Conservation (phyloP, 164 flowering plant genomes). For the Aristolochia fimbriata region DNA sequence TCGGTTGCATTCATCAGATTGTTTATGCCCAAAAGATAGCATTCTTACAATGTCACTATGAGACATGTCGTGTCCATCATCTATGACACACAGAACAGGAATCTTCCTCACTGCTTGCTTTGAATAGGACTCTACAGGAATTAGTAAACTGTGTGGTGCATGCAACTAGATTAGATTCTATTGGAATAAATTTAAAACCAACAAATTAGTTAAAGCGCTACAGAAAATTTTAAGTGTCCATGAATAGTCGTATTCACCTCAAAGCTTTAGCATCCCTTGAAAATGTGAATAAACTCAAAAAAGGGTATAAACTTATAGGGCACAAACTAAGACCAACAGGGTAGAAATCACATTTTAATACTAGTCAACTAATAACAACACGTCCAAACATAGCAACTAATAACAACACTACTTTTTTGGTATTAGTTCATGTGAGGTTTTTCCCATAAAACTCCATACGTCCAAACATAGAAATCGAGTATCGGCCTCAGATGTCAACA, state of each 20-base stretch:
- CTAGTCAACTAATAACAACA: no score
- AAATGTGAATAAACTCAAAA: slow-evolving; percentile 56
- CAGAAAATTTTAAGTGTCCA: not conserved
- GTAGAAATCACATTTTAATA: no score
- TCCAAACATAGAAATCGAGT: no score
- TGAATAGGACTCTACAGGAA: slow-evolving; percentile 26
- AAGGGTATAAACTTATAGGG: no score
- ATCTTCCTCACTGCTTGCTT: slow-evolving; percentile 23
- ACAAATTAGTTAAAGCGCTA: not conserved
- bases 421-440: no score
- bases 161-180: not conserved
- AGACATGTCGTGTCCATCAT: slow-evolving; percentile 58
- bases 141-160: slow-evolving; percentile 26
- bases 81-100: slow-evolving; percentile 43
- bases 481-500: no score
- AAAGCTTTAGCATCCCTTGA: slow-evolving; percentile 56
- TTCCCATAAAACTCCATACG: no score
- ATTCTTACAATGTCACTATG: slow-evolving; percentile 38
- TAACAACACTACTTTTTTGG: no score
- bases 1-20: slow-evolving; percentile 33
- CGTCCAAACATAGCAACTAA: no score
- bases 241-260: slow-evolving; percentile 13
- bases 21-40: slow-evolving; percentile 44
- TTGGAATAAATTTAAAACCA: not conserved
- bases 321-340: no score